A percentile compares a stretch with the other conserved stretches of the same genome.
Conservation (phyloP, 2,329 filamentous ascomycete genomes). For the Fusarium sp. region DNA sequence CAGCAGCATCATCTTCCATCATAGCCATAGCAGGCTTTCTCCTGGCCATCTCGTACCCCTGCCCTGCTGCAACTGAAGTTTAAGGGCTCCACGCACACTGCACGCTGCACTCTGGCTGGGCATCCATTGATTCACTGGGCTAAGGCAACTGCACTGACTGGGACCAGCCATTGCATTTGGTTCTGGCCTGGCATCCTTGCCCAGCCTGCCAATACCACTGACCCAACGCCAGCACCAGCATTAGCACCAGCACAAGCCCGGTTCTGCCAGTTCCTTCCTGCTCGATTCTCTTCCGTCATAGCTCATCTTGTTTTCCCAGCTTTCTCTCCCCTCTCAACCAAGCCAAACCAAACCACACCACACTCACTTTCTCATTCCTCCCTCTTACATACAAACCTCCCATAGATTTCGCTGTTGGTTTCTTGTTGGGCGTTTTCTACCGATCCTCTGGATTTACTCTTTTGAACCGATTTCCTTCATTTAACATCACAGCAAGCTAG, state of each 20-base stretch:
- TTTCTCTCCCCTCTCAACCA: conserved; percentile 25
- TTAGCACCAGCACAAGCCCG: not conserved
- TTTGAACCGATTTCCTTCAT: not conserved
- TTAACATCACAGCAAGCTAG: conserved; percentile 21
- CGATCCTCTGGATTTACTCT: conserved; percentile 4
- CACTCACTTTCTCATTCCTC: conserved; percentile 7
- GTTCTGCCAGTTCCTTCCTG: conserved; percentile 24
- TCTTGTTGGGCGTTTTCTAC: conserved; percentile 34
- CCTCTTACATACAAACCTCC: conserved; percentile 28
- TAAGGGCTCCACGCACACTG: conserved; percentile 33
- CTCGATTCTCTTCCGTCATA: conserved; percentile 44
- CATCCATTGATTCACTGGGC: not conserved
- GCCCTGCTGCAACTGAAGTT: conserved; percentile 20
- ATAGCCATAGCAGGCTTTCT: conserved; percentile 38
- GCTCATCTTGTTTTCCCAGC: conserved; percentile 29
- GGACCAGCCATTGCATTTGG: conserved; percentile 21
- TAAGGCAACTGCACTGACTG: not conserved
- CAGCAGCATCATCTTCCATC: conserved; percentile 40
- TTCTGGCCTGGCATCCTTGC: conserved; percentile 6
- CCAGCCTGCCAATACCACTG: not conserved
- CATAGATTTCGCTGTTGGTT: conserved; percentile 36
- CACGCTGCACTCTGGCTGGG: conserved; percentile 16
- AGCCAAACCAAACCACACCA: conserved; percentile 17
- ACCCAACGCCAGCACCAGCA: not conserved
- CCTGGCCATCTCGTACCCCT: conserved; percentile 11